Evolutionary conservation across 139 green algal species (phyloP), one percentile per base, ranked within the genome.

Genomic region (Chlamydomonas applanata): DNA sequence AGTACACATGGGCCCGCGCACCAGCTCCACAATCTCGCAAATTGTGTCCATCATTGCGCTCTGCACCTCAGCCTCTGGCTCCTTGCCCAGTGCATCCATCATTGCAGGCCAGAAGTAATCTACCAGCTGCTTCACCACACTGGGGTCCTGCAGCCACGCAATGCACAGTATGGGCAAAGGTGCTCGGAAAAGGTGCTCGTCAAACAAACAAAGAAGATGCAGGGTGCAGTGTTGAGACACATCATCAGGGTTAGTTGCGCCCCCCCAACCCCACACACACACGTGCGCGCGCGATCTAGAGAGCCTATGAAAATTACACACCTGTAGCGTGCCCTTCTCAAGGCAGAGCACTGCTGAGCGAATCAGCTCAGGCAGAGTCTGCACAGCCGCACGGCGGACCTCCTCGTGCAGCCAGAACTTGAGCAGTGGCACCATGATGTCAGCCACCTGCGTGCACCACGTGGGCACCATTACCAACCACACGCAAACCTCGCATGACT

Each of bases 371-470:
- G 96, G 93, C 57, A 99, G 71, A 4, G 82, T 80, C 73, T 91
- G 74, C 22, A 89, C 76, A 13, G 89, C 88, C 24, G 86, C 83
- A 27, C 83, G 88, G 17, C 88, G 83, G 60, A 90, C 94, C 35
- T 98, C 96, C 78, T 99, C 96, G 61, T 97, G 92, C 84, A 98
- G 97, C 79, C 96, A 98, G 68, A 98, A 99, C 64, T 94, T 94
- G 32, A 96, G 85, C 64, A 98, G 86, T 1, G 93, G 93, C 33
- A 75, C 67, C 77, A 79, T 79, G 52, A 79, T 79, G 20, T 79
- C 69, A 44, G 77, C 72, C 3, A 76, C 77, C 64, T 73, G 64
- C 25, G n/a, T n/a, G n/a, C n/a, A n/a, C n/a, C n/a, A n/a, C n/a
- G n/a, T n/a, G n/a, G n/a, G n/a, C n/a, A n/a, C n/a, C n/a, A n/a